Conservation (phyloP, 305 asterid genomes). For the Plantago rigida region DNA sequence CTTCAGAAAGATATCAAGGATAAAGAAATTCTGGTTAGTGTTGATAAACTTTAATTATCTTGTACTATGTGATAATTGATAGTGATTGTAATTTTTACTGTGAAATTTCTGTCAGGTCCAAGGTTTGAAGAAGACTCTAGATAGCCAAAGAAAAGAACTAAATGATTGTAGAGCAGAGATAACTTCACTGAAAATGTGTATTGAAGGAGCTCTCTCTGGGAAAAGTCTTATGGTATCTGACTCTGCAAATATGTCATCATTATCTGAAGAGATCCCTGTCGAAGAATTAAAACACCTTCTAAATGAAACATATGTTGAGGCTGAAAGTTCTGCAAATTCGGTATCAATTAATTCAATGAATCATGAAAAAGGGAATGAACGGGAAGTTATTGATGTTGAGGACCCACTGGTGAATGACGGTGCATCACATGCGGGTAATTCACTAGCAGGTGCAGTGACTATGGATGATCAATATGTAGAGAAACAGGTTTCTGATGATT, state of each 20-base stretch:
- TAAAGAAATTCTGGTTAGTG: constrained; percentile 56
- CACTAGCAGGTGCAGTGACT: constrained; percentile 31
- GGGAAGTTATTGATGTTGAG: constrained; percentile 28
- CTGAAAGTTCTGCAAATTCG: constrained; percentile 26
- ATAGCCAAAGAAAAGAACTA: constrained; percentile 64
- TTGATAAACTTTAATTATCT: constrained; percentile 8
- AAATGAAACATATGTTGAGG: constrained; percentile 39
- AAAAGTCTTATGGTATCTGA: constrained; percentile 30
- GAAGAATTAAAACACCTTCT: constrained; percentile 35
- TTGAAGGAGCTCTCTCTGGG: constrained; percentile 68
- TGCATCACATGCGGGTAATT: constrained; percentile 26
- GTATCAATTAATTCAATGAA: constrained; percentile 32
- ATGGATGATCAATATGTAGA: constrained; percentile 30
- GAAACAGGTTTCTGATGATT: constrained; percentile 32
- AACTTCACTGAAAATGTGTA: constrained; percentile 78
- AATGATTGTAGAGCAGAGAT: constrained; percentile 94
- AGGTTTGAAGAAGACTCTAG: constrained; percentile 62
- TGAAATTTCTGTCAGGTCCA: constrained; percentile 52
- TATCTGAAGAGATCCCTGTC: constrained; percentile 34
- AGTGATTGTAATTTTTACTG: constrained; percentile 18
- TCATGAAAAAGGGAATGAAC: constrained; percentile 32
- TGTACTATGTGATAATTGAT: constrained; percentile 18
- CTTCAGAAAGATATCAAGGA: constrained; percentile 89
- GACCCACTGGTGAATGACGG: constrained; percentile 33
- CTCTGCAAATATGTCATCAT: constrained; percentile 30